Percentiles rank a stretch among this genome's conserved stretches.
These are phyloP conservation scores for Antitrichia curtipendula DNA, from an alignment of 225 moss, liverwort and hornwort species.

Conservation along the genomic window DNA sequence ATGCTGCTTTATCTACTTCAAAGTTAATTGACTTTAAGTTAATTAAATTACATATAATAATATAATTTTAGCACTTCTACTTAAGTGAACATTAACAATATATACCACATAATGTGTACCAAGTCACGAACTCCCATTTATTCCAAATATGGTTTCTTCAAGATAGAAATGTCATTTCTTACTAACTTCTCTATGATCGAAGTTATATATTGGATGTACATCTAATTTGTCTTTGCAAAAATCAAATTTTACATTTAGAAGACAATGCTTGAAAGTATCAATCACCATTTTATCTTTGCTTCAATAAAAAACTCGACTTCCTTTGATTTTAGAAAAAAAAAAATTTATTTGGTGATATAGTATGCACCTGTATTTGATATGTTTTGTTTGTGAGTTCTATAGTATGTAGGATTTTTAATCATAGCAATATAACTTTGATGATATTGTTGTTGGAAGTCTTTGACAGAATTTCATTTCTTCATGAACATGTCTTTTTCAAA, in stretches of 20 bases:
- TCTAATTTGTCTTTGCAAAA: background rate
- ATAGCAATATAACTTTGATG: background rate
- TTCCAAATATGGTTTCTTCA: background rate
- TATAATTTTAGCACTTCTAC: background rate
- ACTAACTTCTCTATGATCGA: background rate
- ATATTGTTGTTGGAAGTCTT: background rate
- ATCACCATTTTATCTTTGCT: background rate
- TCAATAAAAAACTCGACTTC: background rate
- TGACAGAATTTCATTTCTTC: background rate
- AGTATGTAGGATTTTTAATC: background rate
- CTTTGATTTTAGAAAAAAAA: background rate
- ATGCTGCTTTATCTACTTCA: background rate
- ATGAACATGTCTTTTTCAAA: background rate
- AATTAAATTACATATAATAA: background rate
- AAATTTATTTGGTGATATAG: too few species aligned
- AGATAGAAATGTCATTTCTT: too few species aligned
- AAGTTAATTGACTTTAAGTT: background rate
- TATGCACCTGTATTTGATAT: rapidly evolving
- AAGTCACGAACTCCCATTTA: background rate
- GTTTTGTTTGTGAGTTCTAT: background rate
- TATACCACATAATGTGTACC: too few species aligned
- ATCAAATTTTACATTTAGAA: background rate
- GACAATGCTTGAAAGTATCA: background rate
- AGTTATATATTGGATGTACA: background rate
- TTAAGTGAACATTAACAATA: background rate